Evolutionary conservation across 495 filamentous ascomycete species (phyloP).

Genomic region (Saxispiralis lemnorum): DNA sequence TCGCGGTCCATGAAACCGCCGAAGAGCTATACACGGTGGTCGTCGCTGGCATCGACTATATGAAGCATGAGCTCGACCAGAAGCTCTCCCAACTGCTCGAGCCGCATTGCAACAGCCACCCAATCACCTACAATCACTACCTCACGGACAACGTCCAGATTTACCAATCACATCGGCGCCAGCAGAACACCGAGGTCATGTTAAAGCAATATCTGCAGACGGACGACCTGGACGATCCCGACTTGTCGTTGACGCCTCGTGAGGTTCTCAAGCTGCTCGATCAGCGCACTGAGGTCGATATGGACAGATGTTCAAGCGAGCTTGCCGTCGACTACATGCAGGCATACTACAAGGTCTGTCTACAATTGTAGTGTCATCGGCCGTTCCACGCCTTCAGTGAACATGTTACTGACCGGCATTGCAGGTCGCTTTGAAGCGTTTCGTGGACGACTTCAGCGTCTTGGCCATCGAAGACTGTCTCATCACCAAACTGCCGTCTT

Average conservation of each 20-base stretch:
- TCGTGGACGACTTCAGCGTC: slow-evolving; percentile 4
- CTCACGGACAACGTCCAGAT: neutral
- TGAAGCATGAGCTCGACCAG: neutral
- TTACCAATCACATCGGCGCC: neutral
- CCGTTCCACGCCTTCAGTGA: neutral
- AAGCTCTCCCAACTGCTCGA: neutral
- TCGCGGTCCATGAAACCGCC: neutral
- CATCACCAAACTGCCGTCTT: neutral
- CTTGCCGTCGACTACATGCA: neutral
- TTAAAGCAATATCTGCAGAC: neutral
- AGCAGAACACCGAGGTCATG: neutral
- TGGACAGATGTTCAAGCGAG: neutral
- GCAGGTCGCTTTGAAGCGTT: slow-evolving; percentile 4
- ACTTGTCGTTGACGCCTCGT: neutral
- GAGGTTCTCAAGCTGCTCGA: neutral
- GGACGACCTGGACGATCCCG: neutral
- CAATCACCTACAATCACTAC: slow-evolving; percentile 1
- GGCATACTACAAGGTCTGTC: slow-evolving; percentile 8
- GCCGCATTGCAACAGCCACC: neutral
- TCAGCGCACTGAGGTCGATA: neutral
- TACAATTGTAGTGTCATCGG: neutral
- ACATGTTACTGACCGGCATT: neutral
- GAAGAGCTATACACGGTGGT: neutral
- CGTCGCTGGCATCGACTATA: neutral
- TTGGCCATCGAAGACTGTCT: slow-evolving; percentile 4